A percentile compares a stretch with the other conserved stretches of the same genome.
Conservation (phyloP, 179 eudicot genomes). For the Actinidia arguta region DNA sequence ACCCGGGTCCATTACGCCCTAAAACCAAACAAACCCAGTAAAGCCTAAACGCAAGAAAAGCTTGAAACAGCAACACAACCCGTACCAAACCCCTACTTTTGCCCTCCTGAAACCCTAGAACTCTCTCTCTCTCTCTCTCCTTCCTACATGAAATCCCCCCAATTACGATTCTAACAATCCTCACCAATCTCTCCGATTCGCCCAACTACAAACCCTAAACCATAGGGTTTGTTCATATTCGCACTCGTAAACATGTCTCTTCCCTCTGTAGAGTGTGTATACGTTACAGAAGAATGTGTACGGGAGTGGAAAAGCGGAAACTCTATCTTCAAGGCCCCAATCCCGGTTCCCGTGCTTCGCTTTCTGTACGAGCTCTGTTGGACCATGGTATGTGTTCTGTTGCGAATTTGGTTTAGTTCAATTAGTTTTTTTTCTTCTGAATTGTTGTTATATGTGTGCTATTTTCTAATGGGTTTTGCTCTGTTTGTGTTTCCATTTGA, state of each 20-base stretch:
- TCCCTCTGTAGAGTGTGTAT: conserved; percentile 59
- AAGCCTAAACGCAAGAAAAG: too few relatives aligned
- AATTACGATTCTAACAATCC: too few relatives aligned
- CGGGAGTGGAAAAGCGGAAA: conserved; percentile 71
- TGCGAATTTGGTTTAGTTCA: not conserved
- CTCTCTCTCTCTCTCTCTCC: not conserved
- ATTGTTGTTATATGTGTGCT: not conserved
- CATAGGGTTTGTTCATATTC: conserved; percentile 16
- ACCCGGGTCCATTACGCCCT: too few relatives aligned
- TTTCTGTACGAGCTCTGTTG: conserved; percentile 84
- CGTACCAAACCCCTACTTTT: conserved; percentile 10
- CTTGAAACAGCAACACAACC: not conserved
- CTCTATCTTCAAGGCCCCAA: conserved; percentile 57
- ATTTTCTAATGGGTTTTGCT: too few relatives aligned
- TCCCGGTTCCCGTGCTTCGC: conserved; percentile 65
- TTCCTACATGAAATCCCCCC: not conserved
- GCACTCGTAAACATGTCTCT: conserved; percentile 54
- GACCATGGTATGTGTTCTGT: conserved; percentile 49
- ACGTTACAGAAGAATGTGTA: conserved; percentile 67
- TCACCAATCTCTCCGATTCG: not conserved
- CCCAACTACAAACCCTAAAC: not conserved
- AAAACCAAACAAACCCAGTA: too few relatives aligned
- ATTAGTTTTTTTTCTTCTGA: not conserved
- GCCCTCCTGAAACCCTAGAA: conserved; percentile 8
- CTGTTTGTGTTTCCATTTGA: too few relatives aligned